A percentile compares a stretch with the other conserved stretches of the same genome.
These are phyloP conservation scores for Epithemia pelagica DNA, from an alignment of 108 stramenopile species.

Conservation along the genomic window DNA sequence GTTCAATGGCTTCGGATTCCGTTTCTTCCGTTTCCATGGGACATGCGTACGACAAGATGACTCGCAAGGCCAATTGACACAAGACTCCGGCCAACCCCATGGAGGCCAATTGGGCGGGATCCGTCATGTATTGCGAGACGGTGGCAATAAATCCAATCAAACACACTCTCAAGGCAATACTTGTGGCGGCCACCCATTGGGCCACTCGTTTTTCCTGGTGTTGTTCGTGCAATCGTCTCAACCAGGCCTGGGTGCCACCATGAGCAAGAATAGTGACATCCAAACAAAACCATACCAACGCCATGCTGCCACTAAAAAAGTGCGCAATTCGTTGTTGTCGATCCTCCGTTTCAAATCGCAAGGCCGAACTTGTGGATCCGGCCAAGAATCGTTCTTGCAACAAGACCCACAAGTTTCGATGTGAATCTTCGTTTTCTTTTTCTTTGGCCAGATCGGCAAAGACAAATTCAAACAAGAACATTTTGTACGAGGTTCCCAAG, in stretches of 20 bases:
- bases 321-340: conserved; percentile 28
- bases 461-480: conserved; percentile 33
- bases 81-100: conserved; percentile 16
- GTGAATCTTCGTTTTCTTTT: not conserved
- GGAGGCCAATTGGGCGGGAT: conserved; percentile 19
- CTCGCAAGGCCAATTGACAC: conserved; percentile 13
- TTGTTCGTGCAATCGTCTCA: conserved; percentile 10
- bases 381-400: conserved; percentile 13
- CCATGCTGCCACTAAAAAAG: conserved; percentile 34
- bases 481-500: conserved; percentile 39
- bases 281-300: conserved; percentile 25
- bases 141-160: conserved; percentile 27
- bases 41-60: conserved; percentile 8
- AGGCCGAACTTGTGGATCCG: not conserved
- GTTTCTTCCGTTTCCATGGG: not conserved
- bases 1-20: conserved; percentile 4
- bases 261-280: conserved; percentile 38
- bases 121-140: conserved; percentile 25
- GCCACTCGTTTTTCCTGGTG: not conserved
- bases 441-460: conserved; percentile 11
- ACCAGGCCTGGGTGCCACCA: conserved; percentile 12
- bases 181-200: not conserved
- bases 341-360: conserved; percentile 18
- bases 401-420: not conserved
- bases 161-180: conserved; percentile 12